Evolutionary conservation across 768 basidiomycete species (phyloP).

Genomic region (Russula griseocarnosa): DNA sequence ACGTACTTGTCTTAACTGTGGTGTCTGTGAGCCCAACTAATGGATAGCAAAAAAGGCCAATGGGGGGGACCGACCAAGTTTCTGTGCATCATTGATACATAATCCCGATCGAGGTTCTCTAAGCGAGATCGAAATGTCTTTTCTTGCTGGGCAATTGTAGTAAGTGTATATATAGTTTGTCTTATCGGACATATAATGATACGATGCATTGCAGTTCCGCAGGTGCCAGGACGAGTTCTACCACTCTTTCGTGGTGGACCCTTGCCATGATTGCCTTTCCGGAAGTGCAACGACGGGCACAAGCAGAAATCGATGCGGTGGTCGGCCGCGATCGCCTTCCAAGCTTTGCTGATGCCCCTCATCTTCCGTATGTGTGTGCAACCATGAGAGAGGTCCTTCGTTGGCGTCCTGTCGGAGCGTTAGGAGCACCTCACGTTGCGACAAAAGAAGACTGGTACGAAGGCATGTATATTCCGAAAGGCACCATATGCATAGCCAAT

Average conservation of each 20-base stretch:
- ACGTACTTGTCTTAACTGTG: not conserved
- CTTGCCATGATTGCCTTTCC: slow-evolving; percentile 28
- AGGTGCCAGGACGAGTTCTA: slow-evolving; percentile 10
- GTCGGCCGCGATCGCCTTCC: slow-evolving; percentile 27
- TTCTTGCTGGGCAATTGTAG: slow-evolving; percentile 22
- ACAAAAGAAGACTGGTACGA: slow-evolving; percentile 33
- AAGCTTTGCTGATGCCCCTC: slow-evolving; percentile 16
- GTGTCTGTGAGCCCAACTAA: not conserved
- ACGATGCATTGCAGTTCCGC: not conserved
- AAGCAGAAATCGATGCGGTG: slow-evolving; percentile 26
- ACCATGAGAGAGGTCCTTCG: slow-evolving; percentile 26
- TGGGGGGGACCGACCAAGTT: not conserved
- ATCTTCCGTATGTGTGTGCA: slow-evolving; percentile 27
- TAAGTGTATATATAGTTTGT: not conserved
- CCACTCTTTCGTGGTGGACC: slow-evolving; percentile 16
- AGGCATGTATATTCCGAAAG: slow-evolving; percentile 36
- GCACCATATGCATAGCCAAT: slow-evolving; percentile 35
- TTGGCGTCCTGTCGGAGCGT: slow-evolving; percentile 10
- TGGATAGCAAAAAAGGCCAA: slow-evolving; percentile 6
- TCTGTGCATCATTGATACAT: not conserved
- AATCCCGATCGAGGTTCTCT: slow-evolving; percentile 5
- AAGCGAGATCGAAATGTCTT: slow-evolving; percentile 22
- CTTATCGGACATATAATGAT: too few relatives aligned
- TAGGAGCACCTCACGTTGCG: slow-evolving; percentile 4
- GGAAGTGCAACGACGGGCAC: slow-evolving; percentile 22